These are phyloP conservation scores for Trichosporon coremiiforme DNA, from an alignment of 1,284 basidiomycete genomes.

Conservation along the genomic window DNA sequence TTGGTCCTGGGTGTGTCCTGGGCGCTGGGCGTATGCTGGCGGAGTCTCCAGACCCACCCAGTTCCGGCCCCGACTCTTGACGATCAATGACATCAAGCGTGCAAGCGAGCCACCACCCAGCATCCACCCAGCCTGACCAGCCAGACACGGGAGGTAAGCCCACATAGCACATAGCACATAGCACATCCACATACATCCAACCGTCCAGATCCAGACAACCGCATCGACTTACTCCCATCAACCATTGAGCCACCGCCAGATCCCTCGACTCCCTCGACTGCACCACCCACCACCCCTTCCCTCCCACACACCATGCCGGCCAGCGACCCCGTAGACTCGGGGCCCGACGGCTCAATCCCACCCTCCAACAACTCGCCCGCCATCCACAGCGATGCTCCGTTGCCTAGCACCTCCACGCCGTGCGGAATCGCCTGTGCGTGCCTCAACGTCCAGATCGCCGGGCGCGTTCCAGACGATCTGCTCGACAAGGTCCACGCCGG, in stretches of 20 bases:
- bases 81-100: slow-evolving; percentile 18
- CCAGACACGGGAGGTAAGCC: background rate
- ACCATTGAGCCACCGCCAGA: background rate
- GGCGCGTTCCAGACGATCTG: slow-evolving; percentile 27
- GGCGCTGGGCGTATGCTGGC: background rate
- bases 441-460: slow-evolving; percentile 41
- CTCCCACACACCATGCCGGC: slow-evolving; percentile 15
- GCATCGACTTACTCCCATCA: background rate
- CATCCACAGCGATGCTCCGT: slow-evolving; percentile 22
- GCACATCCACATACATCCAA: background rate
- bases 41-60: slow-evolving; percentile 17
- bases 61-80: slow-evolving; percentile 14
- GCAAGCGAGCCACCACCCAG: slow-evolving; percentile 1
- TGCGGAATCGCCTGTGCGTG: slow-evolving; percentile 44
- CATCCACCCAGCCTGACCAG: background rate
- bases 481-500: slow-evolving; percentile 7
- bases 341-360: background rate
- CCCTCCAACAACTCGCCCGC: background rate
- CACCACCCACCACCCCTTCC: background rate
- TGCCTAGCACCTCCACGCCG: slow-evolving; percentile 34
- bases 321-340: slow-evolving; percentile 13
- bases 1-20: background rate
- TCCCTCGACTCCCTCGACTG: background rate
- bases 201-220: slow-evolving; percentile 12
- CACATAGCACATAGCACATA: background rate